These are phyloP conservation scores for Staphylotrichum tortipilum DNA, from an alignment of 495 filamentous ascomycete species.

Conservation along the genomic window DNA sequence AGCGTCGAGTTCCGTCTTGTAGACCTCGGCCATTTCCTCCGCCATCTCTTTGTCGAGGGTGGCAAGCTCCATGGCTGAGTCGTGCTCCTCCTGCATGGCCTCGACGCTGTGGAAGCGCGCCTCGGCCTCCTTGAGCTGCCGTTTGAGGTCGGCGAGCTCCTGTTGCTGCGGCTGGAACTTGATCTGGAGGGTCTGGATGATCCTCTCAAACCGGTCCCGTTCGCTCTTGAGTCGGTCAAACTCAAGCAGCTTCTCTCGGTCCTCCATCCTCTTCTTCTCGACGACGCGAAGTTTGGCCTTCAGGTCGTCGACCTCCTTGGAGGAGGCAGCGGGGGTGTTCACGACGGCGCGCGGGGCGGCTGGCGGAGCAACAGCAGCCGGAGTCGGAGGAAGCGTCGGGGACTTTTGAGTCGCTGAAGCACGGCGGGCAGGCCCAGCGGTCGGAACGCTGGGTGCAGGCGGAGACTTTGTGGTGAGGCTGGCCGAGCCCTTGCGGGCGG, in stretches of 20 bases:
- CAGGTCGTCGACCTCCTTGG: constrained; percentile 67
- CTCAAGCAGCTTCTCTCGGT: constrained; percentile 75
- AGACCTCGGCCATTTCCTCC: constrained; percentile 76
- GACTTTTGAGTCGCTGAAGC: too few relatives aligned
- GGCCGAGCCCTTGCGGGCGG: too few relatives aligned
- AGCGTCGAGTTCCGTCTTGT: constrained; percentile 72
- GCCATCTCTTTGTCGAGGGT: constrained; percentile 92
- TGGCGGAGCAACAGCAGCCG: too few relatives aligned
- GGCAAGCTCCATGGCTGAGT: constrained; percentile 76
- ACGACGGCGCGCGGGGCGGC: too few relatives aligned
- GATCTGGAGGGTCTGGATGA: constrained; percentile 84
- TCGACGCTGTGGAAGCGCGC: constrained; percentile 59
- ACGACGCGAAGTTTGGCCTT: constrained; percentile 69
- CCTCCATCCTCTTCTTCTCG: constrained; percentile 74
- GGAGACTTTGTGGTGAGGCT: constrained; percentile 17
- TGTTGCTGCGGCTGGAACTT: constrained; percentile 84
- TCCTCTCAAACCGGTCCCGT: constrained; percentile 73
- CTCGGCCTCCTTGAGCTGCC: constrained; percentile 68
- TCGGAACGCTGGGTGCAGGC: constrained; percentile 17
- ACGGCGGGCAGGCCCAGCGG: too few relatives aligned
- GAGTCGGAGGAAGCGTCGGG: too few relatives aligned
- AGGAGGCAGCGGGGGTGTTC: constrained; percentile 24
- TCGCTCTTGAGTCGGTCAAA: constrained; percentile 72
- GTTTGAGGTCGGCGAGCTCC: constrained; percentile 67
- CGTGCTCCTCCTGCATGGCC: constrained; percentile 68